These are phyloP conservation scores for Mycena pura DNA, from an alignment of 768 basidiomycete species.

Conservation along the genomic window DNA sequence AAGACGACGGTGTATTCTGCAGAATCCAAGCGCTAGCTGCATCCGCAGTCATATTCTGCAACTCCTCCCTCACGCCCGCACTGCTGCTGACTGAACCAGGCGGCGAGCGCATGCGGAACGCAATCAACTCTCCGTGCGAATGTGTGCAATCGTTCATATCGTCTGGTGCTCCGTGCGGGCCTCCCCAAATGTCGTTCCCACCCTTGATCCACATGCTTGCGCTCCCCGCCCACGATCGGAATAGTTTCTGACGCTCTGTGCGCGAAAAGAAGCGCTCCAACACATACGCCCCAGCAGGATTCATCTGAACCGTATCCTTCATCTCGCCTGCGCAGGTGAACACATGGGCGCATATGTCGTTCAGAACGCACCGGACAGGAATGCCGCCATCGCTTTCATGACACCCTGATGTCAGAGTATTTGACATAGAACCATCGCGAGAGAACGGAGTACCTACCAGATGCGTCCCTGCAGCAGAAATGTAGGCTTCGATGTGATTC, in stretches of 20 bases:
- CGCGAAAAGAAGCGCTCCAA: constrained; percentile 90
- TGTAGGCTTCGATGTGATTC: constrained; percentile 86
- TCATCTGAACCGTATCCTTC: constrained; percentile 88
- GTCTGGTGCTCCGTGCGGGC: constrained; percentile 77
- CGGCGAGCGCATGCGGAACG: constrained; percentile 60
- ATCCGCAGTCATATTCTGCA: constrained; percentile 76
- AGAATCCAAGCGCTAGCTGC: constrained; percentile 82
- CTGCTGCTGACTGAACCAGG: constrained; percentile 24
- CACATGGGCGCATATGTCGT: not conserved
- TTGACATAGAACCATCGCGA: not conserved
- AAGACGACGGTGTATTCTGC: constrained; percentile 80
- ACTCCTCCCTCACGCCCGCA: constrained; percentile 30
- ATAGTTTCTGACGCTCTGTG: constrained; percentile 85
- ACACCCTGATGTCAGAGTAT: constrained; percentile 60
- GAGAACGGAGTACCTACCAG: constrained; percentile 54
- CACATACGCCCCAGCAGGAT: constrained; percentile 82
- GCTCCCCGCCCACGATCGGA: constrained; percentile 94
- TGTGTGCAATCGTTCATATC: constrained; percentile 60
- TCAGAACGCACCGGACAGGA: constrained; percentile 72
- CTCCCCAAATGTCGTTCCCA: constrained; percentile 86
- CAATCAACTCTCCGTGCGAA: constrained; percentile 83
- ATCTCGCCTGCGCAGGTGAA: constrained; percentile 63
- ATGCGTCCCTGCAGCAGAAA: constrained; percentile 88
- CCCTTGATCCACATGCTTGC: constrained; percentile 97
- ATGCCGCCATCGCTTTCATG: constrained; percentile 94